Base-by-base conservation (phyloP, 129 eudicot genomes). In the Smallanthus sonchifolius region DNA sequence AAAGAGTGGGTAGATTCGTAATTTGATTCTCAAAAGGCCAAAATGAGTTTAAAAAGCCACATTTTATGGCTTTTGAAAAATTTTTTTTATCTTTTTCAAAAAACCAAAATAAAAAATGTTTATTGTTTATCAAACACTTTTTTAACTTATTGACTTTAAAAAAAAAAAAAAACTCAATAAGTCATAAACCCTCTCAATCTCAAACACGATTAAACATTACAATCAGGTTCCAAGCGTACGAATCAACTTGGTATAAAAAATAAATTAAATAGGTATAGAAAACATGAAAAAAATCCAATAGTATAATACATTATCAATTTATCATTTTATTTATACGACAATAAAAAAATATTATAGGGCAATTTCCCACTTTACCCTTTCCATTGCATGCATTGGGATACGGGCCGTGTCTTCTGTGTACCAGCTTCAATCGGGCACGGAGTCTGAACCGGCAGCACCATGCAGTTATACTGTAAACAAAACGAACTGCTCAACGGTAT, bases 351-450 rank as follows among this genome's bases (percentile, higher is more conserved):
- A 67, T 34, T 19, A 38, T 48, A 67, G 13, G 19, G 7, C 17
- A 47, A 65, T 69, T 80, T 45, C 72, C 83, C 7, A 64, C 35
- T 40, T 80, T 84, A 79, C 85, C 92, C 96, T 85, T 82, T 86
- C 96, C 97, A 86, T 83, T 74, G 77, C 69, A 59, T 70, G 79
- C 98, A 93, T 43, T 93, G 98, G 3, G 78, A 47, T 2, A 91
- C 80, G 56, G 98, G 98, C 67, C 98, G 85, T 24, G 92, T 87
- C 77, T 84, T 90, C 87, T 88, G 97, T 24, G 73, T 72, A 66
- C 98, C 98, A 5, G 98, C 92, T 74, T 93, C 92, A 67, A 83
- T 47, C 51, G 98, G 98, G 80, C 98, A 93, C n/a, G 97, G 89
- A 60, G 98, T 86, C 79, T 88, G 86, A 9, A 91, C 86, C 49